Conservation (phyloP, 305 asterid genomes). For the Plantago coronopus region DNA sequence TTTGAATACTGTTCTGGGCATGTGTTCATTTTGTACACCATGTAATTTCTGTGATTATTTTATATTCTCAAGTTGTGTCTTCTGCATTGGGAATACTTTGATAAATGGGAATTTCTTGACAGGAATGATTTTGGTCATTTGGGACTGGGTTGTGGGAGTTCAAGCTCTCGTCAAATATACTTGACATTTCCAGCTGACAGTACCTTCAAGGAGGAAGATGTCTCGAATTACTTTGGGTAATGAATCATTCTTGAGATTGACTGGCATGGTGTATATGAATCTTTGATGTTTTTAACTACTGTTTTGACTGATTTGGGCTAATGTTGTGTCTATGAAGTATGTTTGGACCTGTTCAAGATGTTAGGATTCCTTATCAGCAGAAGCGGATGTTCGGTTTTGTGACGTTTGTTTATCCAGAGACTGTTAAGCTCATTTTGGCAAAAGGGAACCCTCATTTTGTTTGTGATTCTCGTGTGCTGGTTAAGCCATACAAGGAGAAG, state of each 20-base stretch:
- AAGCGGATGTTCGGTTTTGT: conserved; percentile 97
- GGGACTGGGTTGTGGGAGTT: conserved; percentile 53
- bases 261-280: background rate
- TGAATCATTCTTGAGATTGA: background rate
- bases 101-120: conserved; percentile 26
- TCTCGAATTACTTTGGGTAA: conserved; percentile 81
- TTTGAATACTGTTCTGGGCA: no score
- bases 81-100: conserved; percentile 18
- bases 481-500: conserved; percentile 96
- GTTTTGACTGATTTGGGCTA: conserved; percentile 12
- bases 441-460: conserved; percentile 98
- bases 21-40: no score
- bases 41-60: background rate
- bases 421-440: conserved; percentile 85
- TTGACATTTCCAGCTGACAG: conserved; percentile 98
- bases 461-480: conserved; percentile 97
- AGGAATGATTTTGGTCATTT: conserved; percentile 51
- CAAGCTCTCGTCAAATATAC: conserved; percentile 80
- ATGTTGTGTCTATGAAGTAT: conserved; percentile 34
- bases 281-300: background rate
- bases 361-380: conserved; percentile 93
- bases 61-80: background rate
- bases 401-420: conserved; percentile 76
- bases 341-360: conserved; percentile 98
- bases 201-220: conserved; percentile 90